Conservation (phyloP, 306 rosid species). For the Fragaria ananassa region DNA sequence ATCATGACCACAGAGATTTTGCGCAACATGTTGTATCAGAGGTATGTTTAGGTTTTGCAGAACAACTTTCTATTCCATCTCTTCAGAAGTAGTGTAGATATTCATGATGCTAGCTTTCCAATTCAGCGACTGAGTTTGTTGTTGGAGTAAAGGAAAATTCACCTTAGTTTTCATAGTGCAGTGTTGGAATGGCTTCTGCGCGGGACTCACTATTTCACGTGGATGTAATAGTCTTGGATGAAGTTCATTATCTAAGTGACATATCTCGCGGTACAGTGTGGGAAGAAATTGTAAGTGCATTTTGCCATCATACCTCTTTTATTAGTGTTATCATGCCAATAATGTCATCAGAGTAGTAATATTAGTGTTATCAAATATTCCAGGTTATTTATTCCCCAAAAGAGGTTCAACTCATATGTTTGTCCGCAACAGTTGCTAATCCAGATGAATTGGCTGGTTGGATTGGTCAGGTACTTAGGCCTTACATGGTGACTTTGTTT, state of each 20-base stretch:
- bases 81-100: neutral
- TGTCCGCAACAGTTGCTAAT: constrained; percentile 88
- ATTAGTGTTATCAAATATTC: constrained; percentile 8
- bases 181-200: constrained; percentile 83
- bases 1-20: constrained; percentile 97
- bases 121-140: constrained; percentile 5
- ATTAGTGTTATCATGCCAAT: constrained; percentile 11
- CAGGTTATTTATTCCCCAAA: constrained; percentile 90
- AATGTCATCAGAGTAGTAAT: constrained; percentile 2
- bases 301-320: constrained; percentile 18
- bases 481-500: neutral
- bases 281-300: constrained; percentile 88
- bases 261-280: constrained; percentile 94
- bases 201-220: constrained; percentile 76
- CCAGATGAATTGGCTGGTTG: constrained; percentile 98
- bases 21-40: constrained; percentile 96
- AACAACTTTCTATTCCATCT: no score
- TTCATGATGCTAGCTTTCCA: neutral
- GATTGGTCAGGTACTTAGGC: constrained; percentile 82
- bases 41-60: constrained; percentile 35
- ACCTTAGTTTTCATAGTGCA: constrained; percentile 37
- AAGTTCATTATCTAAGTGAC: constrained; percentile 98
- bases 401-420: constrained; percentile 82
- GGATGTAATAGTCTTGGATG: constrained; percentile 91
- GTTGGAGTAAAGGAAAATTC: constrained; percentile 6